These are phyloP conservation scores for Teratosphaeriaceae sp. DNA, from an alignment of 2,329 filamentous ascomycete genomes.

Conservation along the genomic window DNA sequence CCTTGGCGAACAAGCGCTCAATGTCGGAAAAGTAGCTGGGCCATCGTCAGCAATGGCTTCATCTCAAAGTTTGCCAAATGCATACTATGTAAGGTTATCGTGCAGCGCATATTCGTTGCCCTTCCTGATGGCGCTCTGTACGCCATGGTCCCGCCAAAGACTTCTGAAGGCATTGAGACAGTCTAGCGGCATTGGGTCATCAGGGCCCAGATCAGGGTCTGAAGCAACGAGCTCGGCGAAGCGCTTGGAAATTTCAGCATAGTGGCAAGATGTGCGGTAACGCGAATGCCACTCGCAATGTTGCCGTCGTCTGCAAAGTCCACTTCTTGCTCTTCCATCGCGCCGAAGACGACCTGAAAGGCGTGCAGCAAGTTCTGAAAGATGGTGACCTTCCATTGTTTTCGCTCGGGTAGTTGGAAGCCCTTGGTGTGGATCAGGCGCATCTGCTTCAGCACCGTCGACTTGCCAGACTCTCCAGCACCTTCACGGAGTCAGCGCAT, in stretches of 20 bases:
- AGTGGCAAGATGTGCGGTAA: slow-evolving; percentile 7
- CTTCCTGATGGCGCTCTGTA: slow-evolving; percentile 81
- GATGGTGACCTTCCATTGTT: slow-evolving; percentile 91
- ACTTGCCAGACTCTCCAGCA: slow-evolving; percentile 92
- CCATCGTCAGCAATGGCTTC: slow-evolving; percentile 11
- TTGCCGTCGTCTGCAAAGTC: slow-evolving; percentile 73
- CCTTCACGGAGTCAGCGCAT: slow-evolving; percentile 48
- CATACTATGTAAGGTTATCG: slow-evolving; percentile 91
- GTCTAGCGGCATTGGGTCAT: slow-evolving; percentile 71
- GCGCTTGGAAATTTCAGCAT: slow-evolving; percentile 51
- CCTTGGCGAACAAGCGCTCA: slow-evolving; percentile 55
- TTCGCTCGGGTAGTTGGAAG: slow-evolving; percentile 81
- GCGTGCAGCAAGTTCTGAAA: slow-evolving; percentile 93
- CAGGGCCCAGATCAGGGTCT: slow-evolving; percentile 74
- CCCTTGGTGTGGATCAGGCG: slow-evolving; percentile 92
- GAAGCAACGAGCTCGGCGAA: slow-evolving; percentile 70
- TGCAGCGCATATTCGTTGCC: slow-evolving; percentile 96
- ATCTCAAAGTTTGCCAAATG: slow-evolving; percentile 15
- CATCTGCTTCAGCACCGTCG: slow-evolving; percentile 98
- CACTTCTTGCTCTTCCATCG: slow-evolving; percentile 80
- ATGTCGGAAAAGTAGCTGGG: slow-evolving; percentile 70
- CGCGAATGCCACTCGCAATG: slow-evolving; percentile 51
- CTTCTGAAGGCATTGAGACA: slow-evolving; percentile 75
- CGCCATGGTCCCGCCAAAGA: slow-evolving; percentile 77
- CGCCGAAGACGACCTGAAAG: slow-evolving; percentile 82